phyloP scores from a whole-genome alignment of 78 protist species.

The Bodo saltans region DNA sequence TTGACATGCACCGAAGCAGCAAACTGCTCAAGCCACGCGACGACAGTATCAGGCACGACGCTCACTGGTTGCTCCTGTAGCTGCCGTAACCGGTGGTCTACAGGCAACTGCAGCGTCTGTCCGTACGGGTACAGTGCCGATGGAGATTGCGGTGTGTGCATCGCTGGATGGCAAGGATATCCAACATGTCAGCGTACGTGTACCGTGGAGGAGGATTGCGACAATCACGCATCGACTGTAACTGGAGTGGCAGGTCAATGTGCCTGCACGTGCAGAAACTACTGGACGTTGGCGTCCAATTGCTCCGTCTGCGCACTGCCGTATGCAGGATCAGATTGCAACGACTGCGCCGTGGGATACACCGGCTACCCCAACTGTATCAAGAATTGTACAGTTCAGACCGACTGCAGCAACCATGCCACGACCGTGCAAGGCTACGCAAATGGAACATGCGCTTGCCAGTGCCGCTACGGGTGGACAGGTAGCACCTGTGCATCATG shows the following conservation, averaged over 20 bases:
- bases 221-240: background rate
- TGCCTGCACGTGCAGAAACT: background rate
- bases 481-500: background rate
- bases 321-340: background rate
- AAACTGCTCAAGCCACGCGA: constrained; percentile 3
- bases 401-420: background rate
- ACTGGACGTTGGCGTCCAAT: too few relatives aligned
- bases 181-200: background rate
- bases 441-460: background rate
- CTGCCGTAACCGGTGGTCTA: background rate
- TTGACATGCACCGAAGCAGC: background rate
- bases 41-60: background rate
- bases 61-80: background rate
- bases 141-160: background rate
- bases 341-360: background rate
- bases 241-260: background rate
- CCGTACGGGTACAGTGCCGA: background rate
- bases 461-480: background rate
- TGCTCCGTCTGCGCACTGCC: background rate
- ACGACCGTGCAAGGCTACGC: background rate
- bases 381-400: background rate
- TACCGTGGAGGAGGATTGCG: background rate
- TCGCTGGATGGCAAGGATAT: background rate
- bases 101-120: background rate
- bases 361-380: constrained; percentile 3